These are phyloP conservation scores for Podospora appendiculata DNA, from an alignment of 495 filamentous ascomycete genomes.

Conservation along the genomic window DNA sequence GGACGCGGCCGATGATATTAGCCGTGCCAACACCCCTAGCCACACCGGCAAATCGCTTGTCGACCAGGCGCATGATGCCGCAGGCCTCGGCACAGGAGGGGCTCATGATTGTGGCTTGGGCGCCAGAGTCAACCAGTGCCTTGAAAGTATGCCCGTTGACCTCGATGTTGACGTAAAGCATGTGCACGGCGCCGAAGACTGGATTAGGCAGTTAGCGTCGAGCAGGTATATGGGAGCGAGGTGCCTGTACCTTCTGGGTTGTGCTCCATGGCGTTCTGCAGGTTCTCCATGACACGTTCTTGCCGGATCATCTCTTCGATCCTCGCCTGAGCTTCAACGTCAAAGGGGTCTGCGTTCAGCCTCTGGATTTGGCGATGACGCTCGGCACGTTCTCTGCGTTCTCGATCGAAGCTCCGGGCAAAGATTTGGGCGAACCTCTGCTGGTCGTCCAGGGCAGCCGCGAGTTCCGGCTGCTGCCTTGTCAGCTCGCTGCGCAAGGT, in stretches of 20 bases:
- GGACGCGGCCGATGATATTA: conserved; percentile 87
- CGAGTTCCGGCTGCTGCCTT: conserved; percentile 65
- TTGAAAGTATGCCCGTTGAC: conserved; percentile 89
- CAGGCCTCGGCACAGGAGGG: conserved; percentile 83
- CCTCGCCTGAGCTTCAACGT: conserved; percentile 78
- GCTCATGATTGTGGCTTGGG: conserved; percentile 98
- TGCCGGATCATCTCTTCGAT: conserved; percentile 97
- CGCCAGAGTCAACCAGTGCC: conserved; percentile 95
- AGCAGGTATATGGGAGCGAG: background rate
- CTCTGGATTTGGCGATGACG: conserved; percentile 68
- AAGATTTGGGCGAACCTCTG: conserved; percentile 65
- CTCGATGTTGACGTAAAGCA: conserved; percentile 94
- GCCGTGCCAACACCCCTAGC: conserved; percentile 92
- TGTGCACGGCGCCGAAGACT: conserved; percentile 90
- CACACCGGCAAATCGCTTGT: conserved; percentile 82
- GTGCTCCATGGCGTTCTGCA: conserved; percentile 92
- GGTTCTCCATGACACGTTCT: conserved; percentile 85
- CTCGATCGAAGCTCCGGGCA: conserved; percentile 53
- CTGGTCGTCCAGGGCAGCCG: conserved; percentile 68
- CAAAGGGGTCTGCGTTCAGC: conserved; percentile 88
- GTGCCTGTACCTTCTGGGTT: conserved; percentile 76
- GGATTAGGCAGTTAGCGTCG: background rate
- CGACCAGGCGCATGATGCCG: conserved; percentile 95
- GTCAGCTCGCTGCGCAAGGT: conserved; percentile 58
- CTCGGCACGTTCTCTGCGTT: conserved; percentile 61